Conservation (phyloP, 108 stramenopile genomes). For the Discostella stelligeroides region DNA sequence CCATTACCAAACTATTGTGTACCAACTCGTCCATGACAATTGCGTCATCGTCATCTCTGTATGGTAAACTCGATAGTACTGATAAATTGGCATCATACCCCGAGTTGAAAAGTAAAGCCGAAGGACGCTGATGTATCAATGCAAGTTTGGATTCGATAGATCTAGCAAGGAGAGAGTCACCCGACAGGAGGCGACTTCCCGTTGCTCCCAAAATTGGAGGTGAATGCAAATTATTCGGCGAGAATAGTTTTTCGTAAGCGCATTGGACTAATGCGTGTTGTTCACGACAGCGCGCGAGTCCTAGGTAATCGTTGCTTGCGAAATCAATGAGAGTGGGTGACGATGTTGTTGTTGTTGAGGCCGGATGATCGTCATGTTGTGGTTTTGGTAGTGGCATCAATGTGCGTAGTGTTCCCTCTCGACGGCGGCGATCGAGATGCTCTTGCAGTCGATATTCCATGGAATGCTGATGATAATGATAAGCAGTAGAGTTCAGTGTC, state of each 20-base stretch:
- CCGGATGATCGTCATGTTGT: neutral
- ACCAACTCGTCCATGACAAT: slow-evolving; percentile 92
- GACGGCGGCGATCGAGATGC: slow-evolving; percentile 48
- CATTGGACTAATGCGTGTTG: slow-evolving; percentile 57
- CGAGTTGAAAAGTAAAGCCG: slow-evolving; percentile 91
- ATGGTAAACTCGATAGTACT: slow-evolving; percentile 79
- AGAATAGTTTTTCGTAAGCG: slow-evolving; percentile 31
- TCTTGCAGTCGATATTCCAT: slow-evolving; percentile 52
- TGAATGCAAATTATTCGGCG: neutral
- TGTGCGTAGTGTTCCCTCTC: slow-evolving; percentile 52
- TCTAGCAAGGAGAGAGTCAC: slow-evolving; percentile 80
- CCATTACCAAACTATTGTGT: slow-evolving; percentile 94
- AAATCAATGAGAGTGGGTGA: slow-evolving; percentile 76
- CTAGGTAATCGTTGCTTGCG: slow-evolving; percentile 96
- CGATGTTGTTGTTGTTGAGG: slow-evolving; percentile 10
- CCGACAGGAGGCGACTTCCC: slow-evolving; percentile 93
- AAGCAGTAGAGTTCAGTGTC: too few species aligned
- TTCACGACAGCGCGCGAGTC: slow-evolving; percentile 77
- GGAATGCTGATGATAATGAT: neutral
- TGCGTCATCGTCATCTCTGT: slow-evolving; percentile 53
- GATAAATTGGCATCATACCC: slow-evolving; percentile 98
- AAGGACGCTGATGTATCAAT: slow-evolving; percentile 67
- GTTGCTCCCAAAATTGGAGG: slow-evolving; percentile 72
- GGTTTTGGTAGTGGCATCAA: slow-evolving; percentile 33
- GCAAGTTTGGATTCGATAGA: slow-evolving; percentile 76